Evolutionary conservation across 1,284 basidiomycete species (phyloP).

Genomic region (Ustilago nuda): DNA sequence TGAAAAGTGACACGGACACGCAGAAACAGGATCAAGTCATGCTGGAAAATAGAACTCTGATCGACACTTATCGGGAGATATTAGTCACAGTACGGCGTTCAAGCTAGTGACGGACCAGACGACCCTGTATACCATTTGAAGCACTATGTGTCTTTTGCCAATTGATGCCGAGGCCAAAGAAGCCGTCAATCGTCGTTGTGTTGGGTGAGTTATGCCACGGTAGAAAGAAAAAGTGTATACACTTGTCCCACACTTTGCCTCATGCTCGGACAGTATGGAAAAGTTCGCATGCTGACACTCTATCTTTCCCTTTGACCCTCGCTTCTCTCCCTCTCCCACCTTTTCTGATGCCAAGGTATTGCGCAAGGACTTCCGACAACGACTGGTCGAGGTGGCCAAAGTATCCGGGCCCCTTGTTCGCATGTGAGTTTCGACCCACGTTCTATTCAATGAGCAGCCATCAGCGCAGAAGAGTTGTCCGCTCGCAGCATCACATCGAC

Average conservation of each 20-base stretch:
- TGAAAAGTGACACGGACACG: not conserved
- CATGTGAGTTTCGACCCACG: conserved; percentile 74
- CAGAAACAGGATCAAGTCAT: not conserved
- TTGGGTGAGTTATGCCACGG: too few relatives aligned
- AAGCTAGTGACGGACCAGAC: too few relatives aligned
- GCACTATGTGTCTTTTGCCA: too few relatives aligned
- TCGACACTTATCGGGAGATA: too few relatives aligned
- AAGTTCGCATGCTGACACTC: conserved; percentile 3
- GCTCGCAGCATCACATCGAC: not conserved
- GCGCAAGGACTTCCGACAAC: conserved; percentile 76
- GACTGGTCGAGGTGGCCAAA: conserved; percentile 74
- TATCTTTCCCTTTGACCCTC: not conserved
- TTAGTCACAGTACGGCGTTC: too few relatives aligned
- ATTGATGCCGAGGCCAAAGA: too few relatives aligned
- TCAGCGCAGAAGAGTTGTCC: not conserved
- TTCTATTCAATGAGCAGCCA: not conserved
- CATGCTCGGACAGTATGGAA: not conserved
- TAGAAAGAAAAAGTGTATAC: too few relatives aligned
- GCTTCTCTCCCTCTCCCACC: conserved; percentile 70
- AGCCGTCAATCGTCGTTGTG: too few relatives aligned
- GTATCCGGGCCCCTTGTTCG: conserved; percentile 82
- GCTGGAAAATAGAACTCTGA: too few relatives aligned
- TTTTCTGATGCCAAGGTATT: conserved; percentile 83
- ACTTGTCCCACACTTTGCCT: too few relatives aligned
- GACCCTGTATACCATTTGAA: too few relatives aligned